phyloP scores from a whole-genome alignment of 148 eudicot species.

The Chenopodium album region DNA sequence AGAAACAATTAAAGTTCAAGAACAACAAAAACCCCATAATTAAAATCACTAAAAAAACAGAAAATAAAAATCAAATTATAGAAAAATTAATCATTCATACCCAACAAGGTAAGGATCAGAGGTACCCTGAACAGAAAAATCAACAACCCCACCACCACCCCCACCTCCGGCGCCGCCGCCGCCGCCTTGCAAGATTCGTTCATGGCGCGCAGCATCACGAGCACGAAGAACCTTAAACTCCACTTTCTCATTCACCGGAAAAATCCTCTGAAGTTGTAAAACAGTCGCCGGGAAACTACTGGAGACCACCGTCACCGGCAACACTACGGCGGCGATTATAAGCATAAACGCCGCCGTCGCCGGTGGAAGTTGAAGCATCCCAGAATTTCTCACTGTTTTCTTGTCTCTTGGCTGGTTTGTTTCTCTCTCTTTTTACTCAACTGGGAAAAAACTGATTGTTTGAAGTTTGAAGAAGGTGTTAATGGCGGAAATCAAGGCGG shows the following conservation, averaged over 20 bases:
- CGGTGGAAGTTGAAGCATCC: slow-evolving; percentile 32
- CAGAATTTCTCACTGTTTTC: slow-evolving; percentile 6
- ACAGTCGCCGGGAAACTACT: slow-evolving; percentile 39
- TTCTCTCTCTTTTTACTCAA: not conserved
- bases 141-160: slow-evolving; percentile 56
- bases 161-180: slow-evolving; percentile 16
- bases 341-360: slow-evolving; percentile 25
- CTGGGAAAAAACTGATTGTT: not conserved
- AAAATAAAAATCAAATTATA: not conserved
- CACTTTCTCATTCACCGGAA: slow-evolving; percentile 59
- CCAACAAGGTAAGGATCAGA: slow-evolving; percentile 78
- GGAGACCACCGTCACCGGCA: slow-evolving; percentile 28
- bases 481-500: slow-evolving; percentile 41
- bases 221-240: slow-evolving; percentile 52
- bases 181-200: slow-evolving; percentile 51
- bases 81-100: slow-evolving; percentile 29
- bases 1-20: not conserved
- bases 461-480: slow-evolving; percentile 12
- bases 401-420: not conserved
- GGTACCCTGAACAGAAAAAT: slow-evolving; percentile 65
- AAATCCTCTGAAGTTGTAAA: slow-evolving; percentile 56
- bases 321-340: slow-evolving; percentile 28
- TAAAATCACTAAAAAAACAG: not conserved
- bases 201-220: slow-evolving; percentile 66
- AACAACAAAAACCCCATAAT: slow-evolving; percentile 5